Evolutionary conservation across 768 basidiomycete genomes (phyloP).

Genomic region (Tulasnella sp.): DNA sequence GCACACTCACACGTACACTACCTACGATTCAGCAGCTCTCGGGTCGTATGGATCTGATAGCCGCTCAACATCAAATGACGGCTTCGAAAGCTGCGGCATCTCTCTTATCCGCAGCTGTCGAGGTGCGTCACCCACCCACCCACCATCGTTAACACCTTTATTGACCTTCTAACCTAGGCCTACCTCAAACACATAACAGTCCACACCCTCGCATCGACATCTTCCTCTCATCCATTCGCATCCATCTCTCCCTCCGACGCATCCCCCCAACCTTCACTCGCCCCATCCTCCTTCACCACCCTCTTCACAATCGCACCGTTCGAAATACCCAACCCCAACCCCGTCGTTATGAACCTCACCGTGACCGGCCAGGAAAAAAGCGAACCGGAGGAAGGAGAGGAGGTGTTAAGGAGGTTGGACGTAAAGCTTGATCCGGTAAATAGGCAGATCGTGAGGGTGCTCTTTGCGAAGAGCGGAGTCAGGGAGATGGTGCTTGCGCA

Average conservation of each 20-base stretch:
- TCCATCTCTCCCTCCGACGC: conserved; percentile 16
- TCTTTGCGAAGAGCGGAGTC: conserved; percentile 6
- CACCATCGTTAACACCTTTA: background rate
- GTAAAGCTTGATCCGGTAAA: conserved; percentile 4
- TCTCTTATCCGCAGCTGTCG: conserved; percentile 15
- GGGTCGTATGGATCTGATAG: conserved; percentile 13
- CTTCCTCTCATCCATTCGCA: conserved; percentile 16
- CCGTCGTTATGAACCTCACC: conserved; percentile 7
- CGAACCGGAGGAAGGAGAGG: background rate
- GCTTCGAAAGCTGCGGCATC: conserved; percentile 11
- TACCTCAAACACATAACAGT: conserved; percentile 17
- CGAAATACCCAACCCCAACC: conserved; percentile 14
- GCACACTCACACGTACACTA: conserved; percentile 10
- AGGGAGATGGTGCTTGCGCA: conserved; percentile 6
- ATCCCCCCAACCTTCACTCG: conserved; percentile 6
- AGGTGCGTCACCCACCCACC: conserved; percentile 10
- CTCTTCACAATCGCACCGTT: conserved; percentile 18
- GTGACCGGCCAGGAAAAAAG: background rate
- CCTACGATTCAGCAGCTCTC: conserved; percentile 16
- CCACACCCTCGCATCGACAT: conserved; percentile 14
- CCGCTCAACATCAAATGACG: conserved; percentile 17
- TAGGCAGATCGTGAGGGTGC: conserved; percentile 11
- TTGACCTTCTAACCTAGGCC: conserved; percentile 3
- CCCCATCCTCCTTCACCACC: conserved; percentile 10
- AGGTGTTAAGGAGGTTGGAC: background rate